Evolutionary conservation across 495 filamentous ascomycete genomes (phyloP), one percentile per base, ranked within the genome.

Genomic region (Sporormia fimetaria): DNA sequence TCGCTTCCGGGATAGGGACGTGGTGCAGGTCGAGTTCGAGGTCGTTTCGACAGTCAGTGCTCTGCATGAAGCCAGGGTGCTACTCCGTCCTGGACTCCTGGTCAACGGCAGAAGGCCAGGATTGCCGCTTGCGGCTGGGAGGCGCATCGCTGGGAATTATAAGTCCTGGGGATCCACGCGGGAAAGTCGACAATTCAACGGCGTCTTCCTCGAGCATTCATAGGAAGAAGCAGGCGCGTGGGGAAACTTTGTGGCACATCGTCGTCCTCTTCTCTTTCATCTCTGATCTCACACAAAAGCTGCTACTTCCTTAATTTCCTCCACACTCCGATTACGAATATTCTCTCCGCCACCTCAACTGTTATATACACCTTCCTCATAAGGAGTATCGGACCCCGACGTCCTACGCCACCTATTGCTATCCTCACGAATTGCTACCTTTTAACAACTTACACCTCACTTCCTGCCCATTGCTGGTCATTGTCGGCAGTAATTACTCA

Each of bases 1-100:
- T 43, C 40, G 46, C 46, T 49, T 44, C 38, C 26, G 22, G 33
- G 42, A 12, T 8, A 4, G 6, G 34, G 23, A 21, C 24, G 18
- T 3, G 16, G 4, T n/a, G n/a, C n/a, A n/a, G 32, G 16, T 42
- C 29, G 34, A 38, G 31, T 37, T 16, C 21, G 35, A 34, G 36
- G 27, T 31, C 35, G 34, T 11, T 14, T 33, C 36, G 40, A 51
- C 45, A 37, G 36, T 33, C 35, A 35, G 29, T 29, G 47, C 41
- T 12, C 25, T 27, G 41, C 33, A 21, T 36, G 34, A 40, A 35
- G 40, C 21, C 17, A 35, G 27, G 40, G 44, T 30, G 4, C 12
- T 34, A 40, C 47, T 51, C 47, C 47, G 47, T 51, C 35, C 31
- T 18, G 36, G 25, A 29, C 33, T 29, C 31, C 24, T 35, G 28